Evolutionary conservation across 768 basidiomycete species (phyloP).

Genomic region (Dacryopinax spathularia): DNA sequence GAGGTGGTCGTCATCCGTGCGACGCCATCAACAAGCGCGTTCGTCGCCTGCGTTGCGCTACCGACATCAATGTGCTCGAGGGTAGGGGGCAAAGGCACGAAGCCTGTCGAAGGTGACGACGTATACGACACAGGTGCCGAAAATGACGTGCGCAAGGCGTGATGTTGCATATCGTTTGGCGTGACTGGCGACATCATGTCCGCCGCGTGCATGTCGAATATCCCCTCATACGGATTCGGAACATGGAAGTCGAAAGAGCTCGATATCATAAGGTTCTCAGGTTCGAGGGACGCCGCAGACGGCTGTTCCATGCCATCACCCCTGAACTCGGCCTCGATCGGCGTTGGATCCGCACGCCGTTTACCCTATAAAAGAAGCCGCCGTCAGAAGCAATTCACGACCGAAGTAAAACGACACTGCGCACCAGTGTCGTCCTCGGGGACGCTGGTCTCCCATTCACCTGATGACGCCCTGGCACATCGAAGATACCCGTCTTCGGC

Average conservation of each 20-base stretch:
- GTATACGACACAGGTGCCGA: neutral
- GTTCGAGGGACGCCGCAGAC: neutral
- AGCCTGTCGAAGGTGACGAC: neutral
- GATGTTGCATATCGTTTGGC: neutral
- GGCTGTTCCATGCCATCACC: neutral
- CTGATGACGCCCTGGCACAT: constrained; percentile 47
- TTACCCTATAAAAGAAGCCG: constrained; percentile 28
- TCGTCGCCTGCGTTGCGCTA: constrained; percentile 14
- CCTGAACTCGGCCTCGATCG: constrained; percentile 17
- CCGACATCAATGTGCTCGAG: constrained; percentile 1
- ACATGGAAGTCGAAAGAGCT: constrained; percentile 8
- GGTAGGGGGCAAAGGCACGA: neutral
- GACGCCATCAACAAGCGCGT: neutral
- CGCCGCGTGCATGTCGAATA: constrained; percentile 8
- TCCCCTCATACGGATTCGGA: constrained; percentile 6
- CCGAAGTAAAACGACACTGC: constrained; percentile 36
- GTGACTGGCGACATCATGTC: neutral
- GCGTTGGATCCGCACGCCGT: constrained; percentile 58
- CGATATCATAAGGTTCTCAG: neutral
- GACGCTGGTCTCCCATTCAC: constrained; percentile 62
- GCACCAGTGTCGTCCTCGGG: constrained; percentile 20
- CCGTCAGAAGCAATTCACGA: constrained; percentile 28
- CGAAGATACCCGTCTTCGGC: constrained; percentile 33
- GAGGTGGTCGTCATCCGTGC: constrained; percentile 13
- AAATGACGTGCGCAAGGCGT: constrained; percentile 4